These are phyloP conservation scores for Calonectria leucothoes DNA, from an alignment of 2,329 filamentous ascomycete genomes.

Conservation along the genomic window DNA sequence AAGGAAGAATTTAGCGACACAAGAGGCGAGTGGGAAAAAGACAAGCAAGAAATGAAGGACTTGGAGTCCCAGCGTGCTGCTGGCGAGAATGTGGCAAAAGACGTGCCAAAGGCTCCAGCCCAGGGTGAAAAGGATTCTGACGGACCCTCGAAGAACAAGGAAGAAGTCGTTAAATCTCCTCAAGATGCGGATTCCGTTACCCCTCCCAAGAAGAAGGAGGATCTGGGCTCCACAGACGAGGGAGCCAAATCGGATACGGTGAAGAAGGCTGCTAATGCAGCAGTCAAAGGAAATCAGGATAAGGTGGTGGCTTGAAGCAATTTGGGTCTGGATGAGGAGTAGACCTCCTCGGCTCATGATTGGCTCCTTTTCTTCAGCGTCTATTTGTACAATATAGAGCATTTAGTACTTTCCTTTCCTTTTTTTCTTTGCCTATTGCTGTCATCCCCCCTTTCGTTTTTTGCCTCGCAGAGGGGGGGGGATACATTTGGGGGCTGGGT, in stretches of 20 bases:
- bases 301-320: slow-evolving; percentile 27
- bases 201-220: slow-evolving; percentile 16
- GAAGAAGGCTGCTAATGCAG: slow-evolving; percentile 14
- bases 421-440: not conserved
- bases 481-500: not conserved
- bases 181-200: slow-evolving; percentile 29
- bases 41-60: slow-evolving; percentile 83
- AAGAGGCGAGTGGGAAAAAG: slow-evolving; percentile 87
- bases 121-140: slow-evolving; percentile 53
- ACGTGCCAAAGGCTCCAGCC: slow-evolving; percentile 41
- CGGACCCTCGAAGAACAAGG: not conserved
- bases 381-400: slow-evolving; percentile 36
- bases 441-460: not conserved
- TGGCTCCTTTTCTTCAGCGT: slow-evolving; percentile 12
- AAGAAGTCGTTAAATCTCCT: slow-evolving; percentile 9
- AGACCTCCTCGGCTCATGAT: not conserved
- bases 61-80: slow-evolving; percentile 53
- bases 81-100: slow-evolving; percentile 27
- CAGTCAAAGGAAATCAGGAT: slow-evolving; percentile 15
- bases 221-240: not conserved
- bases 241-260: slow-evolving; percentile 19
- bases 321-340: not conserved
- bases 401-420: not conserved
- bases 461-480: not conserved
- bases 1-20: slow-evolving; percentile 84